These are phyloP conservation scores for Hibiscus tridactylites DNA, from an alignment of 345 rosid species.

Conservation along the genomic window DNA sequence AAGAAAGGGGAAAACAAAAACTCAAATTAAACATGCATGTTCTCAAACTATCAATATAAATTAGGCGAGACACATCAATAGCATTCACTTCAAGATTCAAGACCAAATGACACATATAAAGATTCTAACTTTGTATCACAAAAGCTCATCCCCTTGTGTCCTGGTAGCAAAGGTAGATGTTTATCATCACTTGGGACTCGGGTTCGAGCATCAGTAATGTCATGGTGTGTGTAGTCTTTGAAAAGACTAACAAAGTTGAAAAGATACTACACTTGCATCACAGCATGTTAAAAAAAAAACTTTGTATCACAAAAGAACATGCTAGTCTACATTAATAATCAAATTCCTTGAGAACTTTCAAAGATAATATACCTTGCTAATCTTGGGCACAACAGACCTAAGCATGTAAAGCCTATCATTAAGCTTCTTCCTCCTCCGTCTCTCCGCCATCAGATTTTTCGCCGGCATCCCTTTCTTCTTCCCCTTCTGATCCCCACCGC, in stretches of 20 bases:
- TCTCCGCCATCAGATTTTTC: slow-evolving; percentile 95
- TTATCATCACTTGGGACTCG: too few species aligned
- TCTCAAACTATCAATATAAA: background rate
- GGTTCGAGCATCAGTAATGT: too few species aligned
- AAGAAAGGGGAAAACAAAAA: background rate
- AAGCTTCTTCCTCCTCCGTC: slow-evolving; percentile 95
- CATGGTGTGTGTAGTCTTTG: too few species aligned
- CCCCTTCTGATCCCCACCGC: slow-evolving; percentile 39
- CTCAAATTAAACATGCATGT: background rate
- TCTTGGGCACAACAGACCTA: slow-evolving; percentile 96
- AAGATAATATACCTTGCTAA: slow-evolving; percentile 65
- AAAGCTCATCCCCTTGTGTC: too few species aligned
- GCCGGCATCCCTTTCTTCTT: slow-evolving; percentile 93
- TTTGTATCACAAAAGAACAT: background rate
- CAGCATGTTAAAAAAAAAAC: too few species aligned
- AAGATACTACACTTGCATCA: too few species aligned
- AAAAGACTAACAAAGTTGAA: too few species aligned
- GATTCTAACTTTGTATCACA: background rate
- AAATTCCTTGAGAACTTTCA: background rate
- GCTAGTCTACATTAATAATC: background rate
- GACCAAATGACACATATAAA: background rate
- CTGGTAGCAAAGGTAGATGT: too few species aligned
- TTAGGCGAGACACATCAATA: too few species aligned
- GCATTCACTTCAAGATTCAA: background rate
- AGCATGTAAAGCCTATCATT: slow-evolving; percentile 96